Evolutionary conservation across 2,329 filamentous ascomycete species (phyloP).

Genomic region (Pseudocercospora vitis): DNA sequence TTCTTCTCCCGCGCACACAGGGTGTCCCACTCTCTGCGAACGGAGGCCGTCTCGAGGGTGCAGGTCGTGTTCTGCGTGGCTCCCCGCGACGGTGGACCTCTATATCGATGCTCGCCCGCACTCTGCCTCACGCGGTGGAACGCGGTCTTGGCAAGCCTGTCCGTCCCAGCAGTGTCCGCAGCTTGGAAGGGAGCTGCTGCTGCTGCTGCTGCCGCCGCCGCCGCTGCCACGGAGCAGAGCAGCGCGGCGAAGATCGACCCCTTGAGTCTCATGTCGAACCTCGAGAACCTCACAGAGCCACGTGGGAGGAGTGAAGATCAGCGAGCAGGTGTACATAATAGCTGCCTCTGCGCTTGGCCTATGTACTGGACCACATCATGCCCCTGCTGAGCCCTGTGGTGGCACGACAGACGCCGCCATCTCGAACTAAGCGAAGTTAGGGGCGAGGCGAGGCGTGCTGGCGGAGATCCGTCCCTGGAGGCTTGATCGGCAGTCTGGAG

Average conservation of each 20-base stretch:
- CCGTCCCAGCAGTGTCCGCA: constrained; percentile 30
- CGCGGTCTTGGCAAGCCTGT: constrained; percentile 28
- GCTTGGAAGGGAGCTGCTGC: constrained; percentile 25
- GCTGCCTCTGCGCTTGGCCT: background rate
- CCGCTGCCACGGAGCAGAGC: no score
- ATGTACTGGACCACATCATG: background rate
- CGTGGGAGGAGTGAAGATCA: constrained; percentile 11
- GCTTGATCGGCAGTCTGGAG: no score
- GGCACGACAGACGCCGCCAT: no score
- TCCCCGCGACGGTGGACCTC: no score
- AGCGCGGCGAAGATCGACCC: constrained; percentile 11
- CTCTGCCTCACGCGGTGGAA: constrained; percentile 31
- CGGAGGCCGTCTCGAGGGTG: constrained; percentile 39
- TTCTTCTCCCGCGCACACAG: constrained; percentile 30
- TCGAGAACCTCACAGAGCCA: background rate
- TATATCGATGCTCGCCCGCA: background rate
- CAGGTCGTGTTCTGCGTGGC: constrained; percentile 1
- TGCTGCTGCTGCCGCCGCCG: constrained; percentile 8
- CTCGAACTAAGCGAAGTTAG: constrained; percentile 4
- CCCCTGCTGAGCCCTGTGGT: no score
- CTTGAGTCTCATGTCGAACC: constrained; percentile 18
- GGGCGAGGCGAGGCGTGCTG: background rate
- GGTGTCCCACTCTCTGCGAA: constrained; percentile 47
- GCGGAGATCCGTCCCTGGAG: background rate
- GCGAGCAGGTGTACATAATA: constrained; percentile 2